Conservation (phyloP, 805 yeast genomes). For the Blastobotrys chiropterorum region DNA sequence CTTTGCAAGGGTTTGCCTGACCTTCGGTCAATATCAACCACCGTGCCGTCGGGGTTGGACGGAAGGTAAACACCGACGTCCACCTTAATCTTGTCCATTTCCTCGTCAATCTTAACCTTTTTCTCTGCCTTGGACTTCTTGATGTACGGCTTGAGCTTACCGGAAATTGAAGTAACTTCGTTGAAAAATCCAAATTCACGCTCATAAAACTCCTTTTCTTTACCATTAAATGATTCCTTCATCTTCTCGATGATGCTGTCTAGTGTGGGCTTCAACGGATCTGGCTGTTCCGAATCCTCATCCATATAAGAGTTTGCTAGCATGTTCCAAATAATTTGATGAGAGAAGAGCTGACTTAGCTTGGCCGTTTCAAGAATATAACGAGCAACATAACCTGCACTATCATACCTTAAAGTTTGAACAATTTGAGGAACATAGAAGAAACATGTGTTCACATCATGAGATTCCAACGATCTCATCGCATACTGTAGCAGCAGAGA, state of each 20-base stretch:
- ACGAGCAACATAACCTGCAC: constrained; percentile 76
- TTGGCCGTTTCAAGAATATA: constrained; percentile 89
- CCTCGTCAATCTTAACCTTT: constrained; percentile 93
- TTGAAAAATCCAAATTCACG: constrained; percentile 84
- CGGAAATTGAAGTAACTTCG: constrained; percentile 89
- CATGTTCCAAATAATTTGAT: constrained; percentile 98
- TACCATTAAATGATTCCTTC: constrained; percentile 51
- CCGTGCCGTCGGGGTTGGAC: constrained; percentile 93
- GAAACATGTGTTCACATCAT: constrained; percentile 81
- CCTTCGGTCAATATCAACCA: constrained; percentile 82
- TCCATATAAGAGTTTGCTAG: constrained; percentile 86
- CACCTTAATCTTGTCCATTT: constrained; percentile 72
- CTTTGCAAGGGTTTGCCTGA: constrained; percentile 94
- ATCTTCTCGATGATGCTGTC: constrained; percentile 66
- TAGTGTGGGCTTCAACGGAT: constrained; percentile 72
- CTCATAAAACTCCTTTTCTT: constrained; percentile 63
- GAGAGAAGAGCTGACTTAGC: constrained; percentile 87
- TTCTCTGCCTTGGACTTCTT: constrained; percentile 93
- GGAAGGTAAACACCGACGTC: constrained; percentile 87
- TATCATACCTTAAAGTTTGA: constrained; percentile 80
- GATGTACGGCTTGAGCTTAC: constrained; percentile 89
- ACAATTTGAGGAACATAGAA: constrained; percentile 98
- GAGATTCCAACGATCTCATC: constrained; percentile 81
- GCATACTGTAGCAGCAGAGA: constrained; percentile 76
- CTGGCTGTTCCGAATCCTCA: constrained; percentile 78